Evolutionary conservation across 1,284 basidiomycete genomes (phyloP), one percentile per base, ranked within the genome.

Genomic region (Phylloporus sp.): DNA sequence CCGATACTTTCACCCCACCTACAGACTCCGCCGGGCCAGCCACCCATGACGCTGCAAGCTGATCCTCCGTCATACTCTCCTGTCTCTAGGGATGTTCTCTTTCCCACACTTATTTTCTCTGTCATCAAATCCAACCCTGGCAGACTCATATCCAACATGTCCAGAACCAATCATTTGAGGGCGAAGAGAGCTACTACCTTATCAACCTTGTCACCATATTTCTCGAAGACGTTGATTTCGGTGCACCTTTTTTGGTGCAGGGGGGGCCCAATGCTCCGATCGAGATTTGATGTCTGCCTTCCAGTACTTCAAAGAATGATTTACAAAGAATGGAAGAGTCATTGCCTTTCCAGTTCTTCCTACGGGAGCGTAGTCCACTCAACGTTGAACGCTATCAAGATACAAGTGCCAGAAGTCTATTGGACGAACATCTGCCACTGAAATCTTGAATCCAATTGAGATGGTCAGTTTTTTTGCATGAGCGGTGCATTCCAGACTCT

Each of bases 161-260:
- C n/a, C n/a, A n/a, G n/a, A n/a, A n/a, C n/a, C n/a, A n/a, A n/a
- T n/a, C n/a, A n/a, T n/a, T n/a, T n/a, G n/a, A n/a, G n/a, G n/a
- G n/a, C n/a, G n/a, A n/a, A n/a, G n/a, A n/a, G 37, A 39, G 37
- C 37, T 39, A 39, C 37, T 39, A 17, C 37, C 37, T 39, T 17
- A 39, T 39, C 37, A 39, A 39, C 37, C 37, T 39, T 17, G 95
- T 96, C 2, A 92, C 94, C 4, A 94, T 96, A 72, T 98, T 98
- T 75, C 80, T 98, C 47, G 94, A 96, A 78, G 93, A 95, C 71
- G 94, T 98, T 29, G 94, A 96, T 76, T 81, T 96, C 58, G 88
- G 84, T 12, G 91, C 88, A 7, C n/a, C n/a, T n/a, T n/a, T n/a
- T n/a, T n/a, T n/a, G n/a, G n/a, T n/a, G n/a, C n/a, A n/a, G n/a